phyloP scores from a whole-genome alignment of 2,329 filamentous ascomycete species.

The Colletotrichum tanaceti region DNA sequence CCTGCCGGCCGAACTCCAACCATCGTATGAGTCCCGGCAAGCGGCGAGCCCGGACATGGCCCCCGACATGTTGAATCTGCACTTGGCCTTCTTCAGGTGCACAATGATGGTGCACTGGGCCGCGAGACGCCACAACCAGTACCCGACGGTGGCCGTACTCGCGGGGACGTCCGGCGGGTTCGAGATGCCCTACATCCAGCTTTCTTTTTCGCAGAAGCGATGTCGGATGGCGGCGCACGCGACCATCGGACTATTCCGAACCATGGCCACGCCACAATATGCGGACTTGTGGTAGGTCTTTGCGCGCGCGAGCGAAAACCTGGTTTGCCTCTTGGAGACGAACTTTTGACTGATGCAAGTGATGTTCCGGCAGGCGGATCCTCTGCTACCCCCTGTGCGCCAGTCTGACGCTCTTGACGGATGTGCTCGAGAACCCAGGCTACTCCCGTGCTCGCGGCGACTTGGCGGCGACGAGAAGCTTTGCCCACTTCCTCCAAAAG shows the following conservation, averaged over 20 bases:
- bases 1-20: conserved; percentile 26
- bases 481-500: conserved; percentile 36
- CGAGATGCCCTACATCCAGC: conserved; percentile 23
- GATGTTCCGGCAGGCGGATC: conserved; percentile 29
- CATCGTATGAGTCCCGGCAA: conserved; percentile 21
- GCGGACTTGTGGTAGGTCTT: conserved; percentile 33
- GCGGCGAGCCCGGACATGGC: conserved; percentile 8
- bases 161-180: conserved; percentile 15
- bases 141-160: conserved; percentile 18
- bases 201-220: conserved; percentile 32
- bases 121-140: conserved; percentile 18
- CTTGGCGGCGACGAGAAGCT: conserved; percentile 27
- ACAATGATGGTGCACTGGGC: conserved; percentile 37
- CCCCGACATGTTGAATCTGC: conserved; percentile 32
- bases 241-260: conserved; percentile 23
- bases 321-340: neutral
- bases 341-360: neutral
- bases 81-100: conserved; percentile 36
- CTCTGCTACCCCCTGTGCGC: conserved; percentile 38
- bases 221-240: conserved; percentile 34
- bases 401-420: conserved; percentile 28
- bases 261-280: conserved; percentile 26
- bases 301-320: neutral
- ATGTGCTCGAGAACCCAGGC: conserved; percentile 37
- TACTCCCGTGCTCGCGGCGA: conserved; percentile 25